Evolutionary conservation across 1,284 basidiomycete genomes (phyloP), one percentile per base, ranked within the genome.

Genomic region (Trichosporon ovoides): DNA sequence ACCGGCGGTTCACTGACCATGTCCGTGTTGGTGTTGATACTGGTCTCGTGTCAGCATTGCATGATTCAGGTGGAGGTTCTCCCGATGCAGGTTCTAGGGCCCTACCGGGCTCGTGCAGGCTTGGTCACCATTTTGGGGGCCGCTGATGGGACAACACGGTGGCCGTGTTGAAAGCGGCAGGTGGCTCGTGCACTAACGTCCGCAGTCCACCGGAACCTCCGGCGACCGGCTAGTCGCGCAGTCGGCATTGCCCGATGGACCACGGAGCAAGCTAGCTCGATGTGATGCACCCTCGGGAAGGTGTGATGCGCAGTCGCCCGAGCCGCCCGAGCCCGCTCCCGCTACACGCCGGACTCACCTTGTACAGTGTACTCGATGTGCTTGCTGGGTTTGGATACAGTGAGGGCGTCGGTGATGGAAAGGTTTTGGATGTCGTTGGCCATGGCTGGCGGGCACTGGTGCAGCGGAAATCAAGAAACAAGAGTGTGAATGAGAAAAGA

Each of bases 1-100:
- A 97, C 56, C 94, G 88, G 59, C 88, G 82, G 83, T 88, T 89
- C 80, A 96, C 89, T 46, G 87, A 85, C 93, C 93, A 97, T 72
- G 89, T 87, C 62, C 88, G 86, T 12, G 70, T 78, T 1, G 75
- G 74, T 2, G 76, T 78, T 6, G 75, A 66, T 38, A 78, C 75
- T 77, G 58, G 52, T 6, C 58, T 61, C 31, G 59, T 56, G n/a
- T 22, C 10, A 28, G 40, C 18, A 33, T 16, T 24, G 36, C 28
- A 31, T 31, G 5, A 31, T 31, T 9, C 28, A 31, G 28, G 4
- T 9, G 9, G 28, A 31, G 9, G 28, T 31, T 31, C 5, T 31
- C 9, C 28, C 28, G 28, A 31, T n/a, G 28, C 28, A 31, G 28
- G 28, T 31, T 31, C 28, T 5, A 31, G 5, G 28, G 28, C 7